Base-by-base conservation (phyloP, 2,329 filamentous ascomycete species). In the Cladosporium sp. region DNA sequence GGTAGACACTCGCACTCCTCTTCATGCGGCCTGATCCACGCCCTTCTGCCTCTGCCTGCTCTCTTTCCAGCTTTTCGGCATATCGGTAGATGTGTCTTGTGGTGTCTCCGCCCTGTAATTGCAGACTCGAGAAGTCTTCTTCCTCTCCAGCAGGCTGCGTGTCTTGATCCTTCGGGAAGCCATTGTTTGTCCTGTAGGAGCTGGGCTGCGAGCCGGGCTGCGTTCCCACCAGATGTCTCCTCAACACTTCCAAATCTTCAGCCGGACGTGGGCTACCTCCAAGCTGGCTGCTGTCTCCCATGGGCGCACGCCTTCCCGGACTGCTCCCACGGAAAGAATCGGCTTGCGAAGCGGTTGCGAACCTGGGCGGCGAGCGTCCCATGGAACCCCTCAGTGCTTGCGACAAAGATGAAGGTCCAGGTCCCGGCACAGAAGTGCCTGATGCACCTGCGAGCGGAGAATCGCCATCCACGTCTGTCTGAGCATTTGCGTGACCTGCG, bases 51-150 rank as follows among this genome's bases (percentile, higher is more conserved):
- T 95, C 88, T 54, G 91, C 91, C 76, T 96, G 91, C 77, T 98
- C 93, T 6, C 73, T 70, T 65, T 96, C 89, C 60, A 91, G 91
- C 76, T 96, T 92, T 77, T 98, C 93, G 3, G 93, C 92, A 92
- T 96, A 99, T 72, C 92, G 90, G 82, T 99, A 99, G 72, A 99
- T 96, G 63, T 94, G 92, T 67, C 95, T 85, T 26, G 94, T 97
- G 65, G 97, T 90, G 76, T 99, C 95, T 69, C 95, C 95, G 67
- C 95, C 95, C 76, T 98, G 96, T 56, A 99, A 82, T 75, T 89
- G 89, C 76, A 99, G 79, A 79, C 95, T 98, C 32, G 93, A 97
- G 76, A 99, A 99, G 74, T 96, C 92, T 66, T 95, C 91, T 5
- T 82, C 80, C 6, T 89, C 39, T 67, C 87, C 85, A 26, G 68